Conservation (phyloP, 148 eudicot species). For the Rhododendron ferrugineum region DNA sequence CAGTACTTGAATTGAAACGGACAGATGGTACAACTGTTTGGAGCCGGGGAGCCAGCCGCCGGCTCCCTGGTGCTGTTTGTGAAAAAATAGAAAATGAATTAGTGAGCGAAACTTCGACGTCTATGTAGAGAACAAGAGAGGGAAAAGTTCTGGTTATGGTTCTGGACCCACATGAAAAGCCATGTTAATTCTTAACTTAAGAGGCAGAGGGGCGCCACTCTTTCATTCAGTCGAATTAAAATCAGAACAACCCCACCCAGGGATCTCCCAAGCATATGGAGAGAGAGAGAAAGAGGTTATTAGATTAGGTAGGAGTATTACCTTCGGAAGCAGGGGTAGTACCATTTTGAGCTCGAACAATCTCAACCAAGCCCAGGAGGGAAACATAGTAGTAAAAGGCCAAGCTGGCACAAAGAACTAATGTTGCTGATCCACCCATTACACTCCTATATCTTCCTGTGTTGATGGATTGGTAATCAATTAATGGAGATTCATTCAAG, state of each 20-base stretch:
- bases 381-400: background rate
- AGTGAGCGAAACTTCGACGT: background rate
- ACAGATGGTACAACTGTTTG: background rate
- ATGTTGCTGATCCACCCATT: background rate
- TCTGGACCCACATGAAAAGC: background rate
- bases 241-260: background rate
- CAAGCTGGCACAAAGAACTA: background rate
- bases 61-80: background rate
- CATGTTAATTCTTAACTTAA: too few species aligned
- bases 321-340: background rate
- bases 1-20: background rate
- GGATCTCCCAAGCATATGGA: background rate
- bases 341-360: background rate
- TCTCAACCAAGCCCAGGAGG: background rate
- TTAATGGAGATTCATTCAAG: background rate
- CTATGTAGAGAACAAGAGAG: background rate
- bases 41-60: too few species aligned
- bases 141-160: background rate
- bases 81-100: background rate
- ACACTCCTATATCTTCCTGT: background rate
- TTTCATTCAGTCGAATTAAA: background rate
- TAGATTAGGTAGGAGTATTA: background rate
- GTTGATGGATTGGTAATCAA: background rate
- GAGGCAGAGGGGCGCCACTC: too few species aligned
- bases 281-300: background rate